Base-by-base conservation (phyloP, 345 rosid species). In the Populus davidiana region DNA sequence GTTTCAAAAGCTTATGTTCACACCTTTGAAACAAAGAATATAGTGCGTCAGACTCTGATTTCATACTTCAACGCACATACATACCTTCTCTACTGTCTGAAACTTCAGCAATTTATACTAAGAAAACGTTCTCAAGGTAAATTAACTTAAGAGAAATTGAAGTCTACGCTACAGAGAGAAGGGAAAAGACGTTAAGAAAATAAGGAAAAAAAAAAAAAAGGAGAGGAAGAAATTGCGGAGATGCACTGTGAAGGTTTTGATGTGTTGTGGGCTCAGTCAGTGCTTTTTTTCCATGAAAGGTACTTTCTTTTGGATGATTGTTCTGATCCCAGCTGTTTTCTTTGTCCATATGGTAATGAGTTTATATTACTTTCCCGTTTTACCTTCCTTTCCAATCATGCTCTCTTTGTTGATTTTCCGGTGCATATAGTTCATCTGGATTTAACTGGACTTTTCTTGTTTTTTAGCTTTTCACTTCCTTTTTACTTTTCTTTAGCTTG, bases 241-340 rank as follows among this genome's bases (percentile, higher is more conserved):
- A 83, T 87, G 86, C 56, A 80, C 76, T 61, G 80, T 84, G 77
- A 47, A 79, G 81, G 79, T 70, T 63, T 76, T 80, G 84, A 76
- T 87, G 83, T 75, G 39, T 80, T 84, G 92, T 88, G 91, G 94
- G 91, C 88, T 88, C 90, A 50, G 80, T 78, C 89, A 71, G 74
- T 82, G 73, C 81, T 82, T 86, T 85, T 75, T 80, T 5, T 71
- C 80, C 69, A 75, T 77, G 70, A 81, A 89, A 89, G 94, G 91
- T 88, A 71, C 73, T 78, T 64, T 79, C 74, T 81, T 83, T 78
- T 33, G 67, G 67, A 35, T 69, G 11, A 20, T 39, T 56, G 69
- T 82, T 80, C 86, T 75, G 74, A 78, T 83, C 77, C 74, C 71
- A 64, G 79, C 80, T 75, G 61, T 72, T 69, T 61, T 69, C 78